phyloP scores from a whole-genome alignment of 768 basidiomycete genomes.

The Tylopilus balloui region DNA sequence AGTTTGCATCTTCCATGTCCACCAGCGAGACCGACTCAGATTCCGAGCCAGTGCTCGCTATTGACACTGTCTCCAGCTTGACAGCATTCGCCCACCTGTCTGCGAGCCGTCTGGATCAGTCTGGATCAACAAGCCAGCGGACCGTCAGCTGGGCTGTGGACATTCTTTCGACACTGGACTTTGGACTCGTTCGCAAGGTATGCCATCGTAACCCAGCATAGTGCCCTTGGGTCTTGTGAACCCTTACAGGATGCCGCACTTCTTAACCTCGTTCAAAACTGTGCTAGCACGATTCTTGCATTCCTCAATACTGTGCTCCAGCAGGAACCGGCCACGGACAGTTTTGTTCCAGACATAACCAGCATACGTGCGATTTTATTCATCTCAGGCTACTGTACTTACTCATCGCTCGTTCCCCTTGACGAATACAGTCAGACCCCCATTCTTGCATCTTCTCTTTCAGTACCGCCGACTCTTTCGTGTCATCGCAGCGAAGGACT shows the following conservation, averaged over 20 bases:
- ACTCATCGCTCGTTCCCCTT: constrained; percentile 13
- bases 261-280: constrained; percentile 32
- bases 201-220: background rate
- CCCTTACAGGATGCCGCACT: constrained; percentile 30
- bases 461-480: constrained; percentile 49
- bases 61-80: constrained; percentile 16
- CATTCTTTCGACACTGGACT: constrained; percentile 27
- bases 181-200: constrained; percentile 29
- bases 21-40: constrained; percentile 59
- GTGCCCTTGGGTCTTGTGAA: background rate
- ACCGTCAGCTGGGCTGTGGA: constrained; percentile 24
- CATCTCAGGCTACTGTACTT: background rate
- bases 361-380: constrained; percentile 14
- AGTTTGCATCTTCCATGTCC: constrained; percentile 23
- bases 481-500: constrained; percentile 35
- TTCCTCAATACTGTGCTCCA: constrained; percentile 28
- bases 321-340: constrained; percentile 1
- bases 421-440: constrained; percentile 26
- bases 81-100: constrained; percentile 19
- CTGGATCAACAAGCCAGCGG: background rate
- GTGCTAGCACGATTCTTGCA: constrained; percentile 31
- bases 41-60: constrained; percentile 33
- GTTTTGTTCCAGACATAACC: constrained; percentile 11
- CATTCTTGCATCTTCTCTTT: constrained; percentile 42
- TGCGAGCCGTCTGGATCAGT: constrained; percentile 3